phyloP scores from a whole-genome alignment of 495 filamentous ascomycete species.

The Chaetomium tenue region DNA sequence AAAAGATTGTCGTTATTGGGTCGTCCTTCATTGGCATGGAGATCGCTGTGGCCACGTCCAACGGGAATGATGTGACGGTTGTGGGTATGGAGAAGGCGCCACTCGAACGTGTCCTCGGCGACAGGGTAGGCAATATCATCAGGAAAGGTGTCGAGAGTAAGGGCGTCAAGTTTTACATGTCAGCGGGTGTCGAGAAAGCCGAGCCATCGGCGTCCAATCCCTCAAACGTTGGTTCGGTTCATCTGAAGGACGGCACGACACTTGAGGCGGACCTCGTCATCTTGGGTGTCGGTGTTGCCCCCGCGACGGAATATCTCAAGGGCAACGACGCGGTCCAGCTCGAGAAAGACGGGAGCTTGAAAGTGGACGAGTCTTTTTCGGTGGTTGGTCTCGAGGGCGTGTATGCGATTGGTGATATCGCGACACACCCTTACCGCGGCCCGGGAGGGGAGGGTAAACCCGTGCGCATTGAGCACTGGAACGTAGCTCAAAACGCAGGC shows the following conservation, averaged over 20 bases:
- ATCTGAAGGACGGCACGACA: conserved; percentile 80
- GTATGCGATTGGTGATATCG: conserved; percentile 94
- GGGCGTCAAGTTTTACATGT: conserved; percentile 84
- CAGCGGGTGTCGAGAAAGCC: conserved; percentile 76
- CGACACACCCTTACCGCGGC: conserved; percentile 90
- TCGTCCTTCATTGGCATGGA: conserved; percentile 97
- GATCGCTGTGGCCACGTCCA: conserved; percentile 71
- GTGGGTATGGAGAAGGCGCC: conserved; percentile 90
- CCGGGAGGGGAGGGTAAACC: conserved; percentile 71
- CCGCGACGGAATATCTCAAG: conserved; percentile 81
- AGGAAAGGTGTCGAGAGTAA: conserved; percentile 72
- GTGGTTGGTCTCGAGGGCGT: conserved; percentile 73
- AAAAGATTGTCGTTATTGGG: conserved; percentile 89
- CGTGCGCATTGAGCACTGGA: conserved; percentile 91
- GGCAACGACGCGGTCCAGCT: conserved; percentile 65
- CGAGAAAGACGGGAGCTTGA: conserved; percentile 76
- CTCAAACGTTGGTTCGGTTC: conserved; percentile 72
- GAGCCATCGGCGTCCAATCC: conserved; percentile 61
- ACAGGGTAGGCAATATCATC: conserved; percentile 76
- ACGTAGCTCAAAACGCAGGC: conserved; percentile 92
- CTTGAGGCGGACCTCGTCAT: conserved; percentile 88
- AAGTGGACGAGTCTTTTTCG: conserved; percentile 71
- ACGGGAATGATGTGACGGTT: conserved; percentile 77
- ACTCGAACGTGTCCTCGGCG: conserved; percentile 84
- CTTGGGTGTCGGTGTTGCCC: conserved; percentile 82